Percentiles rank a stretch among this genome's conserved stretches.
phyloP scores from a whole-genome alignment of 139 green algal species.

The Tetraselmis striata region DNA sequence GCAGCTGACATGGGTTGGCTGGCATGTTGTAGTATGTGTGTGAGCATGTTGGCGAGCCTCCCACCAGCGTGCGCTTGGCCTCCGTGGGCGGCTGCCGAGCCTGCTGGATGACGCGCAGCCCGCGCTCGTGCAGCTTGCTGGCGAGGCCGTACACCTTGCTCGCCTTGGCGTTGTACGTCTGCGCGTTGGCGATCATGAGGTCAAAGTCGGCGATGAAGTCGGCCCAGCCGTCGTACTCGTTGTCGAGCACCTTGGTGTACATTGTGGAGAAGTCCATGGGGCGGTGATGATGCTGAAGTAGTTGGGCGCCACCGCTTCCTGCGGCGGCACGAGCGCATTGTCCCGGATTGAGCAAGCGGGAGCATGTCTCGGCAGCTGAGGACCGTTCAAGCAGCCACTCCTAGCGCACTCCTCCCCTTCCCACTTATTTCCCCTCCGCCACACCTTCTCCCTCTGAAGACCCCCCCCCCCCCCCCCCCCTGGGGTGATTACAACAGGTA shows the following conservation, averaged over 20 bases:
- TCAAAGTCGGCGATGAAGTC: conserved; percentile 19
- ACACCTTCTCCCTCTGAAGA: no score
- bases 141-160: neutral
- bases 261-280: conserved; percentile 36
- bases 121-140: neutral
- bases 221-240: conserved; percentile 18
- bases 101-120: neutral
- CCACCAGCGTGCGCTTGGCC: neutral
- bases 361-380: no score
- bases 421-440: no score
- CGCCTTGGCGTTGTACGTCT: conserved; percentile 16
- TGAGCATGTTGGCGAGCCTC: neutral
- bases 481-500: no score
- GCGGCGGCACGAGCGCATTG: no score
- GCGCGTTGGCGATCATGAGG: conserved; percentile 27
- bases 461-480: no score
- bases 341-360: no score
- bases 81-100: neutral
- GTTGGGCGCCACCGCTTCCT: conserved; percentile 9
- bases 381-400: no score
- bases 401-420: no score
- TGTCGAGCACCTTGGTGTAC: conserved; percentile 15
- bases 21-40: neutral
- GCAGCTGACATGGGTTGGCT: neutral
- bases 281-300: conserved; percentile 26